Evolutionary conservation across 2,329 filamentous ascomycete genomes (phyloP), one percentile per base, ranked within the genome.

Genomic region (Esteya vermicola): DNA sequence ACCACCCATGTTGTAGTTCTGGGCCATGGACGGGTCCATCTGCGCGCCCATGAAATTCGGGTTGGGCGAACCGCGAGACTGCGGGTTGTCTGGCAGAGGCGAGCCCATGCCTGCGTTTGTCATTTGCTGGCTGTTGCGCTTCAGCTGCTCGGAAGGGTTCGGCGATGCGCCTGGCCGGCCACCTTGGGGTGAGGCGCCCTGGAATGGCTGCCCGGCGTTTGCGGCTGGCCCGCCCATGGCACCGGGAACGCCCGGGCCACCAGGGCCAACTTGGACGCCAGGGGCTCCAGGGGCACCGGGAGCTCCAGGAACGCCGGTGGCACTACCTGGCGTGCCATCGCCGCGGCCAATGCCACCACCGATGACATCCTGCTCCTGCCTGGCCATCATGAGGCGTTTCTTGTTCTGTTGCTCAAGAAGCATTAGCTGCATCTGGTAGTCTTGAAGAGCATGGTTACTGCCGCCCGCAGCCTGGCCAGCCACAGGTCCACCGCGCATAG

Each of bases 351-450:
- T 63, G 38, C 63, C 68, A 43, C 54, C 54, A 57, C n/a, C n/a
- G n/a, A 78, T 70, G 53, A 63, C 75, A 47, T 88, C 84, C 57
- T 89, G 82, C 55, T 86, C 76, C 54, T 79, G 81, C 16, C 83
- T 75, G 28, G 83, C 83, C 81, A 86, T 85, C 67, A 86, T 77
- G 36, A 89, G 67, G 16, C 83, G 69, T 60, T 86, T 88, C 67
- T 88, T 89, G 52, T 89, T 89, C 60, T 89, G 82, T 59, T 88
- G 83, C 59, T 89, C 83, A 14, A 89, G 69, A 37, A 88, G 62
- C 83, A 48, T 89, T 54, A 89, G 62, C 57, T 89, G 83, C 82
- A 88, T 88, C 62, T 89, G 83, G 52, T 89, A 89, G 57, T 91
- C 83, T 58, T 88, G 82, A 34, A 89, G 67, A 19, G 83, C 83